Evolutionary conservation across 345 rosid genomes (phyloP).

Genomic region (Toxicodendron radicans): DNA sequence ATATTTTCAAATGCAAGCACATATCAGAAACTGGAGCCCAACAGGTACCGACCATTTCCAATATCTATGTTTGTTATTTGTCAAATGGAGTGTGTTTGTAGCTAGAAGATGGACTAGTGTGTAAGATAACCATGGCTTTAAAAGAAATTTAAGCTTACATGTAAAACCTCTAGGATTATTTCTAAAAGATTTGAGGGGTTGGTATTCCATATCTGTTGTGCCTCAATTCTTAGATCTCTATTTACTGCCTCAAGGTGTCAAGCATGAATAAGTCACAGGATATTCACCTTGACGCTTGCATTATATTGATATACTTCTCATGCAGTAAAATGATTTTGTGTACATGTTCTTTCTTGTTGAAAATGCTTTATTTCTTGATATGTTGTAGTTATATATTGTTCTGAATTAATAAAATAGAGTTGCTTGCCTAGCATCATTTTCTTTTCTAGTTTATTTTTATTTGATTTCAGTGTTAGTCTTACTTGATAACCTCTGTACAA

Average conservation of each 20-base stretch:
- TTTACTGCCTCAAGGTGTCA: not conserved
- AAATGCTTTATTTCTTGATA: not conserved
- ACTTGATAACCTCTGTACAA: not conserved
- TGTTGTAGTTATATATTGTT: not conserved
- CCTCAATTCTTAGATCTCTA: not conserved
- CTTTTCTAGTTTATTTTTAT: not conserved
- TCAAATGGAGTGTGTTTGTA: not conserved
- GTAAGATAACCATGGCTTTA: not conserved
- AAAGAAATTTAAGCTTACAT: not conserved
- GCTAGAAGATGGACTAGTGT: not conserved
- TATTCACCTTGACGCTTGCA: not conserved
- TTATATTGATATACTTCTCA: not conserved
- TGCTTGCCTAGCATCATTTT: not conserved
- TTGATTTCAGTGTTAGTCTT: not conserved
- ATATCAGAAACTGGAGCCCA: slow-evolving; percentile 99
- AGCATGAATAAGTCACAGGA: not conserved
- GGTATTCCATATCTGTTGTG: not conserved
- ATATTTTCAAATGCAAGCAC: slow-evolving; percentile 96
- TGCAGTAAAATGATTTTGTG: not conserved
- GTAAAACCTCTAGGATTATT: not conserved
- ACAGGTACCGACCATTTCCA: slow-evolving; percentile 49
- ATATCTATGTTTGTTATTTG: not conserved
- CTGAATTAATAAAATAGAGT: not conserved
- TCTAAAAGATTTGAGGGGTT: not conserved
- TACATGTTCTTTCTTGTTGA: not conserved